phyloP scores from a whole-genome alignment of 1,284 basidiomycete genomes.

The Sporisorium exsertum region DNA sequence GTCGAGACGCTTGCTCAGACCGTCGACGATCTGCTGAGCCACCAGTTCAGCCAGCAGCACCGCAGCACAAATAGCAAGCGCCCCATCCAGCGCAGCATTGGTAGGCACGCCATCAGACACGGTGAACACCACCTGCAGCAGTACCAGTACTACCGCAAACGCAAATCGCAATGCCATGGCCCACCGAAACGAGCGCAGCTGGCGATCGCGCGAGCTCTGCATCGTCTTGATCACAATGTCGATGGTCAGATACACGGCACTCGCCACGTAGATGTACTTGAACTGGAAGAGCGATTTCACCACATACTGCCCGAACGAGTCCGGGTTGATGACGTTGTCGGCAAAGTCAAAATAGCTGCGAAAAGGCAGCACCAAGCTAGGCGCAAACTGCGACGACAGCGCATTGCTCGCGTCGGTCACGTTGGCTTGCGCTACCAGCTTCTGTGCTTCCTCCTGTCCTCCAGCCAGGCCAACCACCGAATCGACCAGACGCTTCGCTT shows the following conservation, averaged over 20 bases:
- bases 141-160: slow-evolving; percentile 26
- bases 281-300: slow-evolving; percentile 38
- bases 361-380: slow-evolving; percentile 33
- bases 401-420: slow-evolving; percentile 8
- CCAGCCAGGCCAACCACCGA: slow-evolving; percentile 30
- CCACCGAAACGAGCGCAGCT: slow-evolving; percentile 20
- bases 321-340: slow-evolving; percentile 35
- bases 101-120: slow-evolving; percentile 24
- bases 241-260: slow-evolving; percentile 29
- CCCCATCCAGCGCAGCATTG: slow-evolving; percentile 26
- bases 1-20: slow-evolving; percentile 10
- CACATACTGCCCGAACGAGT: slow-evolving; percentile 29
- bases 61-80: slow-evolving; percentile 34
- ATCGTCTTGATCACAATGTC: slow-evolving; percentile 46
- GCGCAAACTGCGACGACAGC: slow-evolving; percentile 22
- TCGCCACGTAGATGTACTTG: slow-evolving; percentile 46
- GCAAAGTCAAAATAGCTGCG: slow-evolving; percentile 27
- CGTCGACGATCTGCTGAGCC: slow-evolving; percentile 31
- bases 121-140: slow-evolving; percentile 38
- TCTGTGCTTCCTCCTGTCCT: slow-evolving; percentile 2
- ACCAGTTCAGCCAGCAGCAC: slow-evolving; percentile 37
- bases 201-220: slow-evolving; percentile 17
- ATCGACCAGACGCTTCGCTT: slow-evolving; percentile 26
- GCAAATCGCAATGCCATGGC: slow-evolving; percentile 28
- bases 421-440: slow-evolving; percentile 15